phyloP scores from a whole-genome alignment of 257 asterid genomes.

The Solanum etuberosum region DNA sequence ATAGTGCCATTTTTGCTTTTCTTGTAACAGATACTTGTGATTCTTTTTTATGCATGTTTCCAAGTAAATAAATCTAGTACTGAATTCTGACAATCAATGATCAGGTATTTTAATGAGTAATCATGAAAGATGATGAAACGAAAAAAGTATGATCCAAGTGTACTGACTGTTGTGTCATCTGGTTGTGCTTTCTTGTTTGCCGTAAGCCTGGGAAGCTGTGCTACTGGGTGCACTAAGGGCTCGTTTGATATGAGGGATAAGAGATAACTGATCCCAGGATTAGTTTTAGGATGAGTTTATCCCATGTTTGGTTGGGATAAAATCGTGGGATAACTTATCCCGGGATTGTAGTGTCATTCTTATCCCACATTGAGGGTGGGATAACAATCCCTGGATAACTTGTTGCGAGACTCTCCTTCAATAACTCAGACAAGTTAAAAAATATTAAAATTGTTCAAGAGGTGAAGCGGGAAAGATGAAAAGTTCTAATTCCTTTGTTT shows the following conservation, averaged over 20 bases:
- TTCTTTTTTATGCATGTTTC: neutral
- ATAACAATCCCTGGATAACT: neutral
- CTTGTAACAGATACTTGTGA: neutral
- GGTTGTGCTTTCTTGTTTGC: neutral
- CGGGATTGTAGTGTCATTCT: neutral
- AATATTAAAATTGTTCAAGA: neutral
- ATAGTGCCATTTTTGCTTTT: neutral
- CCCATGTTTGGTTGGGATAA: neutral
- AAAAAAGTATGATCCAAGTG: neutral
- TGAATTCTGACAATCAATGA: neutral
- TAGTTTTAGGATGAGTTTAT: neutral
- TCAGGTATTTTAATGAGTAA: neutral
- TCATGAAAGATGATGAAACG: neutral
- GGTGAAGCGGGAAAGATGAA: neutral
- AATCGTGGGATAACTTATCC: neutral
- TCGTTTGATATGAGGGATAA: neutral
- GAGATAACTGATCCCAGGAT: neutral
- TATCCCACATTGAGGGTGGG: neutral
- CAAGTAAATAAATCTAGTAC: neutral
- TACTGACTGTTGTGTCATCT: neutral
- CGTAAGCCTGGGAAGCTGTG: neutral
- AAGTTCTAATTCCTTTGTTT: neutral
- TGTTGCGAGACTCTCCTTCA: neutral
- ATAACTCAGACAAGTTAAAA: neutral
- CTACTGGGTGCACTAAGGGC: neutral